These are phyloP conservation scores for Sphagnum tenellum DNA, from an alignment of 225 moss, liverwort and hornwort genomes.

Conservation along the genomic window DNA sequence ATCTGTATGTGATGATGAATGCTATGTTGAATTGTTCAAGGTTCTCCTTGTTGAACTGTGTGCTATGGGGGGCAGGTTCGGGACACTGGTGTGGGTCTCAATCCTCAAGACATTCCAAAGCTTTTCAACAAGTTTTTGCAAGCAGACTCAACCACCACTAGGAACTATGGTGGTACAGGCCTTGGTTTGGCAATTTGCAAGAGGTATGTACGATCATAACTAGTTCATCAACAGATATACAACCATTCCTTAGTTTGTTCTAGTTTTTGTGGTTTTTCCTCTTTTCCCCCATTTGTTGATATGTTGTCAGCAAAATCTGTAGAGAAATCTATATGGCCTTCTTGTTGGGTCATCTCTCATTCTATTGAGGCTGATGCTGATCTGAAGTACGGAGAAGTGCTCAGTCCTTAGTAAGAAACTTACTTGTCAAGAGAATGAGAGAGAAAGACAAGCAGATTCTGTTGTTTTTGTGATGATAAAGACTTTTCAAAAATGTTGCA, in stretches of 20 bases:
- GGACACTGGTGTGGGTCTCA: conserved; percentile 52
- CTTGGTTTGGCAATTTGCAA: conserved; percentile 63
- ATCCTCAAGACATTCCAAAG: conserved; percentile 35
- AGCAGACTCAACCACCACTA: conserved; percentile 55
- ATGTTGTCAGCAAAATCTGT: too few species aligned
- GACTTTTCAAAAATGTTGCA: background rate
- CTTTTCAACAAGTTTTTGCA: conserved; percentile 53
- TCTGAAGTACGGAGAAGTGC: too few species aligned
- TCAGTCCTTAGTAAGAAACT: background rate
- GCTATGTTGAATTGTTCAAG: background rate
- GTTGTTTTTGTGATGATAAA: background rate
- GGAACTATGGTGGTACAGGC: conserved; percentile 64
- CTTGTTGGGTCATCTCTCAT: background rate
- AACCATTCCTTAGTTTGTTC: background rate
- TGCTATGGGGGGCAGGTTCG: conserved; percentile 33
- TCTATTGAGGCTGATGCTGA: background rate
- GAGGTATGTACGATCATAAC: conserved; percentile 18
- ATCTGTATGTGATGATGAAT: too few species aligned
- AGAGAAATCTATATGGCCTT: too few species aligned
- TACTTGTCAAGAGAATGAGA: background rate
- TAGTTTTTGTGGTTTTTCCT: background rate
- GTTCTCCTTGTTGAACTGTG: background rate
- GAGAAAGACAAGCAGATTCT: background rate
- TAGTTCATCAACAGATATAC: too few species aligned
- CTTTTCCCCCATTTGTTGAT: background rate